phyloP scores from a whole-genome alignment of 1,139 yeast genomes.

The Hansenula sp. region DNA sequence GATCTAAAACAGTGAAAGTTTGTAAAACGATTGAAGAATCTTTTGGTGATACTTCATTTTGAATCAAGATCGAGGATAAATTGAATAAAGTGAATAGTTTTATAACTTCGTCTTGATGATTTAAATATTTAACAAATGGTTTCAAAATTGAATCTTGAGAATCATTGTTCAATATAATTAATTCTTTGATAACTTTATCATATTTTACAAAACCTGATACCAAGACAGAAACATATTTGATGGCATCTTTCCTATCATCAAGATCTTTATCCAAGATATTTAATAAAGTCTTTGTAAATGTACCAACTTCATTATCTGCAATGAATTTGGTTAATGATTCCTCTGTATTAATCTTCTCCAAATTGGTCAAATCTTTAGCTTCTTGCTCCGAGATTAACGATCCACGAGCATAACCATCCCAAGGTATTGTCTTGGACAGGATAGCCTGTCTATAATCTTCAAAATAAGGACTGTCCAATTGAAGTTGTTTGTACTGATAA shows the following conservation, averaged over 20 bases:
- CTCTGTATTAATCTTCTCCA: slow-evolving; percentile 41
- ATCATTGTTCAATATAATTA: slow-evolving; percentile 41
- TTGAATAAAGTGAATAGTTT: slow-evolving; percentile 39
- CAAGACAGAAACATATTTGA: slow-evolving; percentile 68
- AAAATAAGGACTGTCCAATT: slow-evolving; percentile 57
- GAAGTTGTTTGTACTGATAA: slow-evolving; percentile 5
- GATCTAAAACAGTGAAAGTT: slow-evolving; percentile 41
- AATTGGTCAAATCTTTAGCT: slow-evolving; percentile 59
- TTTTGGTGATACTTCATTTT: slow-evolving; percentile 14
- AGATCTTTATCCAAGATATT: slow-evolving; percentile 13
- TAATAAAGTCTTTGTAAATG: slow-evolving; percentile 11
- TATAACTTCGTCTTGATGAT: slow-evolving; percentile 41
- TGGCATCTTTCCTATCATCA: slow-evolving; percentile 45
- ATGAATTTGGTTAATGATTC: slow-evolving; percentile 21
- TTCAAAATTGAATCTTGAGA: slow-evolving; percentile 43
- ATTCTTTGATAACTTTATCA: slow-evolving; percentile 34
- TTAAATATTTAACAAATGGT: slow-evolving; percentile 52
- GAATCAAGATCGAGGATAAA: slow-evolving; percentile 29
- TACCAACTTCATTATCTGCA: not conserved
- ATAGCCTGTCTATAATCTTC: slow-evolving; percentile 73
- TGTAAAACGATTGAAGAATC: slow-evolving; percentile 30
- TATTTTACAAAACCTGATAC: slow-evolving; percentile 53
- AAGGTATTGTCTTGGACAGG: slow-evolving; percentile 81
- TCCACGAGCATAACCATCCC: slow-evolving; percentile 88
- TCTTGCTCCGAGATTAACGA: slow-evolving; percentile 63